A percentile compares a stretch with the other conserved stretches of the same genome.
Evolutionary conservation across 495 filamentous ascomycete genomes (phyloP).

Genomic region (Delitschia confertaspora): DNA sequence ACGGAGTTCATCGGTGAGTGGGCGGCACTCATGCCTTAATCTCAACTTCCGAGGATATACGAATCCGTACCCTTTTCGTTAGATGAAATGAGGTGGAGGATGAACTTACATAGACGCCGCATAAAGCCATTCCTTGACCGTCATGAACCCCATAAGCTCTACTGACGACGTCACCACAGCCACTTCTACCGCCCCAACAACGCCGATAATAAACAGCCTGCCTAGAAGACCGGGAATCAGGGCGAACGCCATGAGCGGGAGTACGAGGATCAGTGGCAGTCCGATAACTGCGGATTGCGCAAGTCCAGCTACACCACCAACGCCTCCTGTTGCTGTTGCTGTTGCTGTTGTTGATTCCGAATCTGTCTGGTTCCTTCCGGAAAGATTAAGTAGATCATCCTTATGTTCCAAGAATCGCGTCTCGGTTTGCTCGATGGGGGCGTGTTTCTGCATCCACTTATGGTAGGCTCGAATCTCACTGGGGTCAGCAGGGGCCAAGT

Average conservation of each 20-base stretch:
- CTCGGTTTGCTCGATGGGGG: conserved; percentile 57
- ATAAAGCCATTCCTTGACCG: conserved; percentile 18
- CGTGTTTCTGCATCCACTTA: conserved; percentile 52
- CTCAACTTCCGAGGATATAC: background rate
- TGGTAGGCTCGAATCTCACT: conserved; percentile 57
- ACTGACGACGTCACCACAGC: conserved; percentile 17
- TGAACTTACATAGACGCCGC: conserved; percentile 26
- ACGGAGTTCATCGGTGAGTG: conserved; percentile 4
- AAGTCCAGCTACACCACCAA: conserved; percentile 2
- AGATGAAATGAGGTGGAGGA: conserved; percentile 9
- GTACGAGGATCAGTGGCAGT: conserved; percentile 17
- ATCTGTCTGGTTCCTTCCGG: conserved; percentile 5
- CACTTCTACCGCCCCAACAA: conserved; percentile 16
- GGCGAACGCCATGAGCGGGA: conserved; percentile 24
- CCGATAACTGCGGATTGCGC: conserved; percentile 20
- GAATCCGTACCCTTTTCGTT: background rate
- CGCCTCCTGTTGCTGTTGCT: background rate
- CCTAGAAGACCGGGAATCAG: conserved; percentile 24
- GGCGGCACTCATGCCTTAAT: background rate
- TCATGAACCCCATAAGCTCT: conserved; percentile 20
- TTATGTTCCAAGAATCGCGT: conserved; percentile 56
- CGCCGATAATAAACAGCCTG: conserved; percentile 23
- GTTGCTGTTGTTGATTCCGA: background rate
- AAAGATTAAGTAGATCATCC: conserved; percentile 47
- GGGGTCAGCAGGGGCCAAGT: conserved; percentile 45